phyloP scores from a whole-genome alignment of 441 rosid species.

The Mallotus repandus region DNA sequence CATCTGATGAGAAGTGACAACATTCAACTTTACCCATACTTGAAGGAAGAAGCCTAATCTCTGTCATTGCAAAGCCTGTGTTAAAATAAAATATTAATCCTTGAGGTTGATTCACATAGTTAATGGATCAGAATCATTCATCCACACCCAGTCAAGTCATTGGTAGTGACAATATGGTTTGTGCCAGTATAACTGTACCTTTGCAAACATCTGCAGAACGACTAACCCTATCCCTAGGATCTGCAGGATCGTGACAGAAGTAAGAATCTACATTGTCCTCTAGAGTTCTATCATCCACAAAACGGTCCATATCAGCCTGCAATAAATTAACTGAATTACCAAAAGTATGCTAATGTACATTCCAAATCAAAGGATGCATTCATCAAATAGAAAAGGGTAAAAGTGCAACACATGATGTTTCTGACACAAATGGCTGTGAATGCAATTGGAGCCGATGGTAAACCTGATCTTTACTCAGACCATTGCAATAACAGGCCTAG shows the following conservation, averaged over 20 bases:
- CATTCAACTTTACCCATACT: conserved; percentile 51
- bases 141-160: not conserved
- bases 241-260: conserved; percentile 52
- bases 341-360: not conserved
- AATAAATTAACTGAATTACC: conserved; percentile 24
- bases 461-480: not conserved
- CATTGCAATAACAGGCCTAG: too few relatives aligned
- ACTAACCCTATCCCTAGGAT: conserved; percentile 41
- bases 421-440: not conserved
- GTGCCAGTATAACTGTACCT: conserved; percentile 35
- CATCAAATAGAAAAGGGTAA: not conserved
- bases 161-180: not conserved
- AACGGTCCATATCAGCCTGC: conserved; percentile 61
- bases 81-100: conserved; percentile 21
- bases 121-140: not conserved
- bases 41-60: conserved; percentile 40
- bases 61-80: conserved; percentile 52
- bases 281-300: conserved; percentile 55
- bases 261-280: conserved; percentile 63
- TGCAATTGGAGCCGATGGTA: not conserved
- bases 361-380: not conserved
- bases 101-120: conserved; percentile 1
- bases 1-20: conserved; percentile 74
- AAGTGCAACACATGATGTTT: not conserved
- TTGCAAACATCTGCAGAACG: conserved; percentile 41